These are phyloP conservation scores for Scedosporium apiospermum DNA, from an alignment of 2,329 filamentous ascomycete genomes.

Conservation along the genomic window DNA sequence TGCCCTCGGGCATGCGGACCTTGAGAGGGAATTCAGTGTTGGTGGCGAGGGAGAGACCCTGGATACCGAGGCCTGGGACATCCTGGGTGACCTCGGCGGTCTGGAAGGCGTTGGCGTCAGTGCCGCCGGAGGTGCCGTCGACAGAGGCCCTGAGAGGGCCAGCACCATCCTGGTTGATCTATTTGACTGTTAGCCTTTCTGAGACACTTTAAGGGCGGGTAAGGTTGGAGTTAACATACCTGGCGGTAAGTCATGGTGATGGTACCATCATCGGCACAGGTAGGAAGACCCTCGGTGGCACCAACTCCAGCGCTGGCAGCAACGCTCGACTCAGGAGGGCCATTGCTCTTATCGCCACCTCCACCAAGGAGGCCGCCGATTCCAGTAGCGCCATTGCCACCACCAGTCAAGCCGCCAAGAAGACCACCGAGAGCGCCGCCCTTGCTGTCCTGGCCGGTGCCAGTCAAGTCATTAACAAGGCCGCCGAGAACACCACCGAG, in stretches of 20 bases:
- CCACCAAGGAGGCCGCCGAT: conserved; percentile 23
- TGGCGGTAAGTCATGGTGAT: conserved; percentile 54
- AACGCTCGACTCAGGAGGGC: conserved; percentile 39
- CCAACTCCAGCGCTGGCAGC: conserved; percentile 44
- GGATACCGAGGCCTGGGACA: conserved; percentile 47
- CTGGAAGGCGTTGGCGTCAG: conserved; percentile 50
- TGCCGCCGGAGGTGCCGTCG: conserved; percentile 54
- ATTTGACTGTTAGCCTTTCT: conserved; percentile 14
- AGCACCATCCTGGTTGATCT: conserved; percentile 64
- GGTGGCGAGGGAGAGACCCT: conserved; percentile 47
- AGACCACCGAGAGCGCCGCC: no score
- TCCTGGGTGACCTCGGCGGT: conserved; percentile 48
- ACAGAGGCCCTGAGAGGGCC: conserved; percentile 52
- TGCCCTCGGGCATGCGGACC: conserved; percentile 57
- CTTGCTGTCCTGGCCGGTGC: no score
- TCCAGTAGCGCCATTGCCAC: conserved; percentile 16
- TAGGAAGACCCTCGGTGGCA: conserved; percentile 46
- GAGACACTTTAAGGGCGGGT: neutral
- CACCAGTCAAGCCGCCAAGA: conserved; percentile 10
- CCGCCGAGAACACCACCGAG: conserved; percentile 12
- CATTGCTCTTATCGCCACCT: conserved; percentile 25
- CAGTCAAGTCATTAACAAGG: no score
- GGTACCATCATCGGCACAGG: conserved; percentile 47
- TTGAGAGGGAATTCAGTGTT: conserved; percentile 56
- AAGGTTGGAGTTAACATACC: conserved; percentile 13